Conservation (phyloP, 495 filamentous ascomycete species). For the Arthonia radiata region DNA sequence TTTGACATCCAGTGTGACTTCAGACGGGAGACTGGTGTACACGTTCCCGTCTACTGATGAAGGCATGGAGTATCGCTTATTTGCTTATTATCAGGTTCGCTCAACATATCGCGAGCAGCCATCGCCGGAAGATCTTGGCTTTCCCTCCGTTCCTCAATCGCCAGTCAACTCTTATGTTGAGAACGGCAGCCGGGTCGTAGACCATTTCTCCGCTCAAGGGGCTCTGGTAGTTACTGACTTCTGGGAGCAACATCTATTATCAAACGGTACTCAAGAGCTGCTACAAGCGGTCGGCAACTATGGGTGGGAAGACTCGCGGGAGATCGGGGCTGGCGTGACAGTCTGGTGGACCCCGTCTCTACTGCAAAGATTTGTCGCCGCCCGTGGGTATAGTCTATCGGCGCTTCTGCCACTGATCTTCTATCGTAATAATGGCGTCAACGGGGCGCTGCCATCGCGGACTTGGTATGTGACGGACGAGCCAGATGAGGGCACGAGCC, state of each 20-base stretch:
- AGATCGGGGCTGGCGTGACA: conserved; percentile 15
- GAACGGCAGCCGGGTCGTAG: conserved; percentile 24
- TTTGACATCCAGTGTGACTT: conserved; percentile 3
- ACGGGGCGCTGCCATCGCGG: conserved; percentile 3
- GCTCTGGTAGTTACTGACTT: conserved; percentile 19
- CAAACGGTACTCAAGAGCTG: conserved; percentile 11
- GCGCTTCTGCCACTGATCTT: conserved; percentile 18
- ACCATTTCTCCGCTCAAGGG: conserved; percentile 22
- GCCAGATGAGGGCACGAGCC: conserved; percentile 5
- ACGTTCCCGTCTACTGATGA: conserved; percentile 1
- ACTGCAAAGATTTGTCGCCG: conserved; percentile 6
- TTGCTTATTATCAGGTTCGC: conserved; percentile 4
- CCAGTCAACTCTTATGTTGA: conserved; percentile 9
- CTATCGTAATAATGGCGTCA: conserved; percentile 10
- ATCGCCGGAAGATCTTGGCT: neutral
- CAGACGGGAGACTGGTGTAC: neutral
- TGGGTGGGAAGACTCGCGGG: conserved; percentile 12
- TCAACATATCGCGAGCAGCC: conserved; percentile 3
- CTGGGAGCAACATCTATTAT: conserved; percentile 21
- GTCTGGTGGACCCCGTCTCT: conserved; percentile 19
- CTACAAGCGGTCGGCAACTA: conserved; percentile 18
- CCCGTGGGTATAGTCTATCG: conserved; percentile 8
- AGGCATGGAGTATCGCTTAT: conserved; percentile 5
- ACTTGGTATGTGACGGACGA: conserved; percentile 7
- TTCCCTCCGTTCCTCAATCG: conserved; percentile 3